Conservation (phyloP, 1,284 basidiomycete genomes). For the Flammula alnicola region DNA sequence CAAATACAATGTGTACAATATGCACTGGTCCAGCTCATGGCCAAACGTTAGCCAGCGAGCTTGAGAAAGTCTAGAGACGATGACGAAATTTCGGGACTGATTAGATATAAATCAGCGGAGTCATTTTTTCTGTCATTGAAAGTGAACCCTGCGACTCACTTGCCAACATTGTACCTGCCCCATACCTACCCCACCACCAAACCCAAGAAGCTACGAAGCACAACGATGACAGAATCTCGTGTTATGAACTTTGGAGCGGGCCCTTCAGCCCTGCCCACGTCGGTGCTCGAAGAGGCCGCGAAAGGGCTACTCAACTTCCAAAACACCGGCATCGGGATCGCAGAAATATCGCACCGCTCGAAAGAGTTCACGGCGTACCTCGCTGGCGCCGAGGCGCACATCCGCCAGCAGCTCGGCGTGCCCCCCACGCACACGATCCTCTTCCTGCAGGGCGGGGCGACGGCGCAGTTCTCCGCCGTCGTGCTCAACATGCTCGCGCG, state of each 20-base stretch:
- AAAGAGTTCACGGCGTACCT: slow-evolving; percentile 83
- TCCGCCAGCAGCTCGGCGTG: slow-evolving; percentile 78
- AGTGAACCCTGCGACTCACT: too few relatives aligned
- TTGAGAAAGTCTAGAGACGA: too few relatives aligned
- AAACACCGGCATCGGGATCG: slow-evolving; percentile 89
- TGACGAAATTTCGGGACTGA: slow-evolving; percentile 13
- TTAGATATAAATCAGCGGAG: slow-evolving; percentile 7
- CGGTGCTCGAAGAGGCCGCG: slow-evolving; percentile 81
- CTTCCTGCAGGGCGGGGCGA: slow-evolving; percentile 92
- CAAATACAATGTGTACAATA: slow-evolving; percentile 3
- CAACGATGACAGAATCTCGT: slow-evolving; percentile 47
- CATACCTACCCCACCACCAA: slow-evolving; percentile 3
- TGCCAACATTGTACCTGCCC: too few relatives aligned
- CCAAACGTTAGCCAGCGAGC: slow-evolving; percentile 1
- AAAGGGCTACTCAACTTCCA: slow-evolving; percentile 86
- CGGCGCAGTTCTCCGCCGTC: slow-evolving; percentile 87
- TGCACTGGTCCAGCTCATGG: slow-evolving; percentile 3
- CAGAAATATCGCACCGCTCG: slow-evolving; percentile 93
- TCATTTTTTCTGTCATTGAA: too few relatives aligned
- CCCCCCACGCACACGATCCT: slow-evolving; percentile 87
- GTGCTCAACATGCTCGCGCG: slow-evolving; percentile 88
- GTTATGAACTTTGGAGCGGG: slow-evolving; percentile 92
- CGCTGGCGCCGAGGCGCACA: slow-evolving; percentile 66
- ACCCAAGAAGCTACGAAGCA: neutral
- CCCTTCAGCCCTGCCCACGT: slow-evolving; percentile 84